Evolutionary conservation across 805 yeast genomes (phyloP), one percentile per base, ranked within the genome.

Genomic region (Grigorovia jiainica): DNA sequence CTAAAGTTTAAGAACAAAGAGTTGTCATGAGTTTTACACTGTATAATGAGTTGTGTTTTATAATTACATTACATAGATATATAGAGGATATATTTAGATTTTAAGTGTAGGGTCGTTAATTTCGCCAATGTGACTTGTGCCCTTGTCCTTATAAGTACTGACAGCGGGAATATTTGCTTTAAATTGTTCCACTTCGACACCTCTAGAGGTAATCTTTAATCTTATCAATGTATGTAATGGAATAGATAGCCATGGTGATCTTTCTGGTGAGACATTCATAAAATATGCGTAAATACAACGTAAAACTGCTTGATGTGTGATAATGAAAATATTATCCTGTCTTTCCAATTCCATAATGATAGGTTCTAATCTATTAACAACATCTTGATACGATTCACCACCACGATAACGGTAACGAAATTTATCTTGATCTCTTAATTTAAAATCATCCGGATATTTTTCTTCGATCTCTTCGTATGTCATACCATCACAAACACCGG

Each of bases 131-230:
- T 62, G 67, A 35, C 70, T 63, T 7, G 95, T 87, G 7, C 98
- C 98, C 65, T 81, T 90, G 54, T 87, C 96, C 53, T 95, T 85
- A 62, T 90, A 92, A 0, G 99, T 92, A 53, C 90, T 80, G 5
- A 92, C 99, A 0, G 98, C 98, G 2, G 99, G 98, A 39, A 92
- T 90, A 60, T 92, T 86, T 0, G 97, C 98, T 53, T 87, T 87
- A 44, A 92, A 85, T 52, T 94, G 73, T 16, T 90, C 82, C 15
- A 89, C 97, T 34, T 79, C 65, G 0, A 98, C 89, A 39, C 80
- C 81, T 56, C 86, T 89, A 0, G 98, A 96, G 43, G 95, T 73
- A n/a, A 97, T 96, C 60, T 92, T 97, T 48, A 92, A 69, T 58
- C 87, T 83, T 55, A 92, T 92, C 60, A 92, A 67, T 0, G 98